Evolutionary conservation across 805 yeast species (phyloP).

Genomic region (Yamadazyma laniorum): DNA sequence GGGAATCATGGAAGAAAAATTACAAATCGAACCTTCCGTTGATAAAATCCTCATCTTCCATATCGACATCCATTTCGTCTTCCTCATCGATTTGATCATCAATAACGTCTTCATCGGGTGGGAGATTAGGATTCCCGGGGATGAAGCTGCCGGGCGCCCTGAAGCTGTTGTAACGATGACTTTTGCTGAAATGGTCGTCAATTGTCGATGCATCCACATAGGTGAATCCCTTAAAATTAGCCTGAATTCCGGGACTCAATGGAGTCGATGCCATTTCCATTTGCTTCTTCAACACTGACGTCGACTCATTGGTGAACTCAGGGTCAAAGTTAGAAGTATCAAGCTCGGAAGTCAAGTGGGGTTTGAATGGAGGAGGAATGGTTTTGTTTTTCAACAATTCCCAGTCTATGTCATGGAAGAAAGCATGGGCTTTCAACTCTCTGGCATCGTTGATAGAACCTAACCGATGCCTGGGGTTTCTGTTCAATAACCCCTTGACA

Average conservation of each 20-base stretch:
- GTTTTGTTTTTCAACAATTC: conserved; percentile 69
- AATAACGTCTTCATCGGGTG: conserved; percentile 81
- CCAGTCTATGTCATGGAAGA: conserved; percentile 93
- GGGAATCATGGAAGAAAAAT: background rate
- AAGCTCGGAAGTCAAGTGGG: conserved; percentile 84
- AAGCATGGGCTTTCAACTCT: conserved; percentile 88
- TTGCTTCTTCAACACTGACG: conserved; percentile 72
- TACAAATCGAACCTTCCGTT: conserved; percentile 86
- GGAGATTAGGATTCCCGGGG: conserved; percentile 75
- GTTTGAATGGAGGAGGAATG: conserved; percentile 95
- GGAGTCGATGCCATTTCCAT: conserved; percentile 73
- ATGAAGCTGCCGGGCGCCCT: conserved; percentile 66
- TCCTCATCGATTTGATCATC: conserved; percentile 59
- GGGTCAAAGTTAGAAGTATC: conserved; percentile 98
- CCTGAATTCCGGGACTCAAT: conserved; percentile 90
- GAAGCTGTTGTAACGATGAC: conserved; percentile 38
- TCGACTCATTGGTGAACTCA: conserved; percentile 90
- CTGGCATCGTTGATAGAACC: conserved; percentile 92
- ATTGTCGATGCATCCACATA: conserved; percentile 91
- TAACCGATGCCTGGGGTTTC: conserved; percentile 93
- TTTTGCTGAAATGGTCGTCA: conserved; percentile 71
- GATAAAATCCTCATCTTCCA: conserved; percentile 71
- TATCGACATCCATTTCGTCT: conserved; percentile 48
- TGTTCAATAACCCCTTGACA: conserved; percentile 90
- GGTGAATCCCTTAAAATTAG: conserved; percentile 94